Conservation (phyloP, 2,329 filamentous ascomycete genomes). For the Bipolaris victoriae region DNA sequence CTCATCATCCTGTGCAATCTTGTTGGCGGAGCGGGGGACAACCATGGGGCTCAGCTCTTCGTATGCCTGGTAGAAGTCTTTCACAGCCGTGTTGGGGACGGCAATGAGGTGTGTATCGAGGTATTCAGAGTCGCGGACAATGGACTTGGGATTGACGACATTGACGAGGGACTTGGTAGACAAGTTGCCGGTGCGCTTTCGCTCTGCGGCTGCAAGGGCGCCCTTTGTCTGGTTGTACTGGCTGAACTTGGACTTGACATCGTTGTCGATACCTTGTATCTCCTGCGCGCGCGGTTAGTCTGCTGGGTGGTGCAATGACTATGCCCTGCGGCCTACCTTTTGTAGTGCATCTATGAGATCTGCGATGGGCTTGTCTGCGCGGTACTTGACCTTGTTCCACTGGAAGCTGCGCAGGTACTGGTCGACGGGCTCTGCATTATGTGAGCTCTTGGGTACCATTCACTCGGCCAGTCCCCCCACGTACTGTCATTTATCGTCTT, state of each 20-base stretch:
- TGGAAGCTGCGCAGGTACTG: slow-evolving; percentile 87
- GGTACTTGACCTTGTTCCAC: slow-evolving; percentile 98
- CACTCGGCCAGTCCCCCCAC: neutral
- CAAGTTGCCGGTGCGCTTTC: slow-evolving; percentile 92
- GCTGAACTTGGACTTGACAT: slow-evolving; percentile 91
- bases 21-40: slow-evolving; percentile 82
- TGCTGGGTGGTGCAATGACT: neutral
- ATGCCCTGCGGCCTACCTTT: slow-evolving; percentile 64
- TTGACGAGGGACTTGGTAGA: slow-evolving; percentile 92
- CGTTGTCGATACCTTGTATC: slow-evolving; percentile 88
- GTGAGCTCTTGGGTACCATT: slow-evolving; percentile 8
- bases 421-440: slow-evolving; percentile 81
- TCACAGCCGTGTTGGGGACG: slow-evolving; percentile 78
- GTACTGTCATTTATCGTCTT: slow-evolving; percentile 92
- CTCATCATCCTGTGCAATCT: slow-evolving; percentile 86
- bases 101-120: slow-evolving; percentile 94
- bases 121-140: slow-evolving; percentile 91
- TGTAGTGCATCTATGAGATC: slow-evolving; percentile 88
- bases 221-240: slow-evolving; percentile 94
- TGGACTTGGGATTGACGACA: slow-evolving; percentile 74
- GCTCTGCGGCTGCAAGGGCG: slow-evolving; percentile 78
- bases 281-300: slow-evolving; percentile 63
- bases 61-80: slow-evolving; percentile 88
- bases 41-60: slow-evolving; percentile 91
- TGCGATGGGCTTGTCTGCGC: slow-evolving; percentile 85